Base-by-base conservation (phyloP, 2,329 filamentous ascomycete genomes). In the Cordyceps cateniannulata region DNA sequence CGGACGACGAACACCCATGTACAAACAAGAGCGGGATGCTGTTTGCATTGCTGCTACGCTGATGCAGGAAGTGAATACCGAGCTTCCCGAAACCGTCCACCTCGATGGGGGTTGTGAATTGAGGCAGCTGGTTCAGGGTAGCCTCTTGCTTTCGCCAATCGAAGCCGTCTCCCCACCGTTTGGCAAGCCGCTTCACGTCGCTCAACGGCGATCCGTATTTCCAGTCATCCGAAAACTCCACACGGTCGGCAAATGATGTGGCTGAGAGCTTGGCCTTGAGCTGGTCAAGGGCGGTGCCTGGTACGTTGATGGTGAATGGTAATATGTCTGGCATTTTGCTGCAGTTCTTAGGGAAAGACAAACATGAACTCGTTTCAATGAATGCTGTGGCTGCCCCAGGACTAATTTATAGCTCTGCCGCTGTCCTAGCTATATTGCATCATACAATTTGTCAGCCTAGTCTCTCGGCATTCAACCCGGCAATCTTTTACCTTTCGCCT, bases 21-120 rank as follows among this genome's bases (percentile, higher is more conserved):
- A 79, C 76, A 69, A 90, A 89, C 1, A 90, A 69, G 29, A 90
- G 68, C 0, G 87, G 87, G 45, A 90, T 82, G 1, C 84, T 84
- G 20, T 76, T 75, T 1, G 77, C 66, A 2, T 73, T 75, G 1
- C 72, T 68, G 65, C 81, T 85, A 55, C 71, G 75, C 65, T 86
- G 77, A 67, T 88, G 83, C 7, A 90, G 68, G 66, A 87, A 87
- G 69, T 90, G 87, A 2, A 90, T 76, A 29, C 85, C 76, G 42
- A 89, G 69, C 1, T 78, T 74, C 0, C 77, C 84, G 63, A 87
- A 89, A 0, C 80, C 82, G 6, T 85, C 77, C 0, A 87, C 77
- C 0, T 73, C 62, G 6, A 89, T 72, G 1, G 70, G 70, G 0
- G 80, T 80, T 2, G 73, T 78, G 69, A 79, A 88, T 25, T 89